phyloP scores from a whole-genome alignment of 176 grass and related monocot species.

The Zea luxurians region DNA sequence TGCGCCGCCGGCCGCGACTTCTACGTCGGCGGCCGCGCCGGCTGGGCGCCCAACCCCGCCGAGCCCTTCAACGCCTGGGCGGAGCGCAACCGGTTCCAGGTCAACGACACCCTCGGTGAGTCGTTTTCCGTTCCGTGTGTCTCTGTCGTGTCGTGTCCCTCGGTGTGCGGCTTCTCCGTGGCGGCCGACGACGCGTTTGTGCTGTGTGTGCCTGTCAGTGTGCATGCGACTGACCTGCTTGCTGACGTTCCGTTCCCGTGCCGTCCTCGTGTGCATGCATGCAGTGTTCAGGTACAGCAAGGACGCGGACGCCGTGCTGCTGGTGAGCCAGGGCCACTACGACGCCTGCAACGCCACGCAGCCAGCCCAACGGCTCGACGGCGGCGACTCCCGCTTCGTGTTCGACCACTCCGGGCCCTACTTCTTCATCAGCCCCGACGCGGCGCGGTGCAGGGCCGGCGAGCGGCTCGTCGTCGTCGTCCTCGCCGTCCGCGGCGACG shows the following conservation, averaged over 20 bases:
- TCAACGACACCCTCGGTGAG: conserved; percentile 72
- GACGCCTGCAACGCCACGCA: conserved; percentile 61
- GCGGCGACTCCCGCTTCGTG: conserved; percentile 50
- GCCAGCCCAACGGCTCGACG: conserved; percentile 40
- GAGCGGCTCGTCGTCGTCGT: conserved; percentile 62
- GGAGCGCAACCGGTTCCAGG: conserved; percentile 71
- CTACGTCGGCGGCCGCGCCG: conserved; percentile 56
- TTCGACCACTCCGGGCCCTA: conserved; percentile 45
- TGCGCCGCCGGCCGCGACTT: conserved; percentile 44
- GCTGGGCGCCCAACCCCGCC: conserved; percentile 52
- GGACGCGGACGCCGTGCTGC: conserved; percentile 49
- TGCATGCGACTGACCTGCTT: not conserved
- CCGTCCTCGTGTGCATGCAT: not conserved
- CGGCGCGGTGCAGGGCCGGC: conserved; percentile 45
- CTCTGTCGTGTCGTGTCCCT: too few species aligned
- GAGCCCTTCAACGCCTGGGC: conserved; percentile 71
- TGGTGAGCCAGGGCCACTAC: conserved; percentile 61
- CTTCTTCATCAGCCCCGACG: conserved; percentile 78
- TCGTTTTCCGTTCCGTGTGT: not conserved
- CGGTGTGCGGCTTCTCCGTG: too few species aligned
- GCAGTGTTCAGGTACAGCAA: conserved; percentile 71
- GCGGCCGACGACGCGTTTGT: too few species aligned
- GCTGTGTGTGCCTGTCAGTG: too few species aligned
- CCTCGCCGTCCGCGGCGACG: conserved; percentile 39
- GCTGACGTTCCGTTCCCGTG: too few species aligned